Evolutionary conservation across 192 early-diverging fungal genomes (phyloP).

Genomic region (Gigaspora rosea): DNA sequence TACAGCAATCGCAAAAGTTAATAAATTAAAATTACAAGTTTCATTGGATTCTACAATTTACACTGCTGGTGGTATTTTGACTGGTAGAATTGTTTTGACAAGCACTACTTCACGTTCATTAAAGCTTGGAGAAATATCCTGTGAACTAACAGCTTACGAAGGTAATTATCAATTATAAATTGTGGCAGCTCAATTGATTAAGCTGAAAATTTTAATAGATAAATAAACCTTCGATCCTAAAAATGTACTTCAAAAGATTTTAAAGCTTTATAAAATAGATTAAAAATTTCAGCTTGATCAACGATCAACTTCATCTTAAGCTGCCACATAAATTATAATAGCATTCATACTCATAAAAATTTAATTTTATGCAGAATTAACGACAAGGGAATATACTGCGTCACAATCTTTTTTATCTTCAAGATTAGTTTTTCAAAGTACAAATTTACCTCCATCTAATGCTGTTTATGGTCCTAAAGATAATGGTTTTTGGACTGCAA

Average conservation of each 20-base stretch:
- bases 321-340: too few species aligned
- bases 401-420: constrained; percentile 56
- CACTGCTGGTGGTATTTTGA: constrained; percentile 57
- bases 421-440: constrained; percentile 58
- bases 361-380: constrained; percentile 47
- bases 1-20: constrained; percentile 55
- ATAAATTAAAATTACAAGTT: constrained; percentile 61
- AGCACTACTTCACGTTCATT: constrained; percentile 49
- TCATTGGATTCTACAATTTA: constrained; percentile 60
- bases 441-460: constrained; percentile 54
- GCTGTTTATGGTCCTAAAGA: constrained; percentile 58
- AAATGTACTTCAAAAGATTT: too few species aligned
- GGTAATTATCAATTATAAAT: constrained; percentile 41
- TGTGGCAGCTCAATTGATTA: background rate
- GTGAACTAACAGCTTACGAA: constrained; percentile 63
- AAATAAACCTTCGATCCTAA: too few species aligned
- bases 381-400: constrained; percentile 44
- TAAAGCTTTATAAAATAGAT: too few species aligned
- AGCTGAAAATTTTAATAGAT: too few species aligned
- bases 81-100: constrained; percentile 57
- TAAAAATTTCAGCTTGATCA: too few species aligned
- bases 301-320: too few species aligned
- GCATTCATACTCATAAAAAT: background rate
- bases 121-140: constrained; percentile 63
- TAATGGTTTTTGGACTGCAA: constrained; percentile 57